Evolutionary conservation across 176 grass and related monocot species (phyloP).

Genomic region (Eragrostis curvula): DNA sequence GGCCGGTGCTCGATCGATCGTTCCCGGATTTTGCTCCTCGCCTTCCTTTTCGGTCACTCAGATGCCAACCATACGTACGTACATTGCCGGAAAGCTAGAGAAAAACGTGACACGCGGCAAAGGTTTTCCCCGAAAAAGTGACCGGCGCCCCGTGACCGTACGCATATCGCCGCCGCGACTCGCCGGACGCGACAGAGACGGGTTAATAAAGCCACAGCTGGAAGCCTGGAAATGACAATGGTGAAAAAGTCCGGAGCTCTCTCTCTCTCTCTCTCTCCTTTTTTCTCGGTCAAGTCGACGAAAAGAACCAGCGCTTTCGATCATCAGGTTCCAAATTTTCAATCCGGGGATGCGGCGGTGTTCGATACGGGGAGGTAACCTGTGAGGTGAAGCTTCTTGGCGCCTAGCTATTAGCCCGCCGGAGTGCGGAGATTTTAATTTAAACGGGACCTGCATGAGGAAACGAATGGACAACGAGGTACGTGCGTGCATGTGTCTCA

Average conservation of each 20-base stretch:
- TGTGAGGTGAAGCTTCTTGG: constrained; percentile 41
- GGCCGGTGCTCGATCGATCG: constrained; percentile 7
- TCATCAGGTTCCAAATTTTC: background rate
- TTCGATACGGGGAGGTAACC: constrained; percentile 35
- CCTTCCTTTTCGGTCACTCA: background rate
- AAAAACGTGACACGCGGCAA: background rate
- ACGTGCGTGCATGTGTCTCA: background rate
- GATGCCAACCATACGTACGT: background rate
- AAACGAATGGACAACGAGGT: background rate
- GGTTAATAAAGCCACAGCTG: background rate
- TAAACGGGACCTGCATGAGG: background rate
- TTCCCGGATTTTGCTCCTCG: too few relatives aligned
- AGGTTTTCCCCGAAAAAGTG: background rate
- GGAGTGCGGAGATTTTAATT: background rate
- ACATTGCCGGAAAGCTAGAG: background rate
- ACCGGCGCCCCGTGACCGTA: background rate
- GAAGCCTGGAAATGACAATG: background rate
- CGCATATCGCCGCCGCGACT: background rate
- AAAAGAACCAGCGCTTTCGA: background rate
- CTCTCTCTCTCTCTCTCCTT: background rate
- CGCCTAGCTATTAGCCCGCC: background rate
- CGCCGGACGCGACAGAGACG: background rate
- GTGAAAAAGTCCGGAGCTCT: background rate
- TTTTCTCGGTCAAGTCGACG: background rate
- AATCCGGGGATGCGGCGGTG: constrained; percentile 5